Conservation (phyloP, 2,329 filamentous ascomycete genomes). For the Trichoderma cornu-damae region DNA sequence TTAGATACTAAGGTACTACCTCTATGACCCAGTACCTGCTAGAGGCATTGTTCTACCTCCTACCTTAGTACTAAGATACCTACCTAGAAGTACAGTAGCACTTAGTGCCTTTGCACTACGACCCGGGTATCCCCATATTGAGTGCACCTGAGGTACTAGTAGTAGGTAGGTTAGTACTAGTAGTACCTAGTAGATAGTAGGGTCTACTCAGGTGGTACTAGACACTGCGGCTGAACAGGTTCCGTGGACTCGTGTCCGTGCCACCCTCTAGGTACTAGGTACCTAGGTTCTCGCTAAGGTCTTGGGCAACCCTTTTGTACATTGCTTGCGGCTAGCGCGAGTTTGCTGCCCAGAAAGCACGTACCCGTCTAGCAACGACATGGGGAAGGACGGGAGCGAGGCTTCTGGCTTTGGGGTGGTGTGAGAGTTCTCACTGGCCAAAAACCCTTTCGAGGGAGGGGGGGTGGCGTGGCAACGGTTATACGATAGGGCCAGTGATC, state of each 20-base stretch:
- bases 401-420: not conserved
- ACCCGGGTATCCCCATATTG: no score
- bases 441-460: not conserved
- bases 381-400: constrained; percentile 2
- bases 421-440: not conserved
- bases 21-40: no score
- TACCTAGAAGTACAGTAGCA: no score
- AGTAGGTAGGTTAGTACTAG: no score
- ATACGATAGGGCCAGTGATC: constrained; percentile 18
- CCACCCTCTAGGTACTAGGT: not conserved
- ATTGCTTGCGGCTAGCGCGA: constrained; percentile 3
- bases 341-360: not conserved
- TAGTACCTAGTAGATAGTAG: no score
- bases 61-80: no score
- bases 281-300: not conserved
- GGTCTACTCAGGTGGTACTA: no score
- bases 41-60: no score
- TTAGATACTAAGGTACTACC: no score
- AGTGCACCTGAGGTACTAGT: no score
- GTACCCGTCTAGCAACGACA: not conserved
- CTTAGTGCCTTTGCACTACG: no score
- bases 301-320: not conserved
- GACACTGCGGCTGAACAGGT: not conserved
- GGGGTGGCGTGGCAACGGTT: not conserved
- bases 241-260: not conserved